Base-by-base conservation (phyloP, 768 basidiomycete genomes). In the Termitomyces sp. region DNA sequence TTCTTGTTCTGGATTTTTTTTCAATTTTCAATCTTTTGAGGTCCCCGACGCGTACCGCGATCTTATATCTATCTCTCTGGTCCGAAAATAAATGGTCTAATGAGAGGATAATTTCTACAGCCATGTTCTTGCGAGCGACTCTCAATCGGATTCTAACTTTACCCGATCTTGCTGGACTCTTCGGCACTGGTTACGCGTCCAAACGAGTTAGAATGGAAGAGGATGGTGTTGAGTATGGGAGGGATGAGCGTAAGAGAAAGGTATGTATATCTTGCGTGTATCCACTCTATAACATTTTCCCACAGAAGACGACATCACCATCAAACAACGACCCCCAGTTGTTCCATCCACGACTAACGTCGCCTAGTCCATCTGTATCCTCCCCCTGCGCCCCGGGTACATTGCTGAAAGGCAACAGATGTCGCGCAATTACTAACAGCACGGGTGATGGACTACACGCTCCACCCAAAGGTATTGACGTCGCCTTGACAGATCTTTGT, bases 161-260 rank as follows among this genome's bases (percentile, higher is more conserved):
- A 65, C 75, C 76, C 9, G 79, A 82, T 65, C 73, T 82, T 40
- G 82, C 80, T 42, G 75, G 78, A 13, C 70, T 83, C 33, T 68
- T 73, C 44, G 53, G 36, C 3, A 58, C 36, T 13, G 8, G 33
- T 32, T 9, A 40, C 7, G n/a, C 40, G 16, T 45, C 36, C 16
- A 60, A 53, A 8, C 44, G 45, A 48, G 45, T 9, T 16, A 24
- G 35, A 5, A 18, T 2, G 28, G 59, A 48, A 13, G 59, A 45
- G 7, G 45, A 48, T 16, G 22, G 22, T 20, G 28, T 0, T 18
- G 38, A 38, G 33, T 51, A 58, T 39, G 15, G 7, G 18, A 42
- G 54, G 28, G n/a, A 6, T 20, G 55, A 55, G 6, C 16, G 36
- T 53, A 60, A 58, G 22, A 54, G 45, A 60, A 45, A 48, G 53